Conservation (phyloP, 2,329 filamentous ascomycete genomes). For the Diaporthe citriasiana region DNA sequence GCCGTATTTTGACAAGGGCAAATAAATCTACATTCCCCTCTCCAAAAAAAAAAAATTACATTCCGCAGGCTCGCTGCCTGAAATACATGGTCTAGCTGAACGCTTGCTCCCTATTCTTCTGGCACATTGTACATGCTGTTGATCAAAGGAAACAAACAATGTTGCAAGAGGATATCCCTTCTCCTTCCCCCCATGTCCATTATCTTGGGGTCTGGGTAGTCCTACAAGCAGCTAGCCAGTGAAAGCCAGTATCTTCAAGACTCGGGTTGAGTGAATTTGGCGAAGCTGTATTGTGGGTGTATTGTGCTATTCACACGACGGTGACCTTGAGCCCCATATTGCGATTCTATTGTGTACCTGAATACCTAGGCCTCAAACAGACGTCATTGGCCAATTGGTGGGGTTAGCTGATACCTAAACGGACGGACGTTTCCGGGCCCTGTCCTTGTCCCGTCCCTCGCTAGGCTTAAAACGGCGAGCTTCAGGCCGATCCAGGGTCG, state of each 20-base stretch:
- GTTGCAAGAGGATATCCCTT: background rate
- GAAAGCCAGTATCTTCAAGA: too few species aligned
- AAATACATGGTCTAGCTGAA: background rate
- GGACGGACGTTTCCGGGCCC: background rate
- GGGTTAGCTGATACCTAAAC: background rate
- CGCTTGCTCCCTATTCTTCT: background rate
- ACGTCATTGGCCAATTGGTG: slow-evolving; percentile 25
- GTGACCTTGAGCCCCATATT: background rate
- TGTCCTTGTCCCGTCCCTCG: slow-evolving; percentile 16
- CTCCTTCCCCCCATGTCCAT: background rate
- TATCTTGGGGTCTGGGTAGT: background rate
- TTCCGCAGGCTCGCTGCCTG: background rate
- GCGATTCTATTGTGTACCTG: background rate
- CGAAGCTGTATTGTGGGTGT: background rate
- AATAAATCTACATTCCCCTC: background rate
- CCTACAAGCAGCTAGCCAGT: background rate
- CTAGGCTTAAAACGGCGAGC: slow-evolving; percentile 28
- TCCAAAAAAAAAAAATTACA: background rate
- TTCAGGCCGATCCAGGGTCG: slow-evolving; percentile 24
- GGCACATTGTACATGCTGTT: background rate
- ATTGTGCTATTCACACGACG: background rate
- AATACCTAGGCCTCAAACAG: background rate
- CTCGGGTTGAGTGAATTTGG: background rate
- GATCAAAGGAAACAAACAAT: background rate
- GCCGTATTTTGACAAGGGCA: background rate